phyloP scores from a whole-genome alignment of 176 grass and related monocot genomes.

The Pontederia crassipes region DNA sequence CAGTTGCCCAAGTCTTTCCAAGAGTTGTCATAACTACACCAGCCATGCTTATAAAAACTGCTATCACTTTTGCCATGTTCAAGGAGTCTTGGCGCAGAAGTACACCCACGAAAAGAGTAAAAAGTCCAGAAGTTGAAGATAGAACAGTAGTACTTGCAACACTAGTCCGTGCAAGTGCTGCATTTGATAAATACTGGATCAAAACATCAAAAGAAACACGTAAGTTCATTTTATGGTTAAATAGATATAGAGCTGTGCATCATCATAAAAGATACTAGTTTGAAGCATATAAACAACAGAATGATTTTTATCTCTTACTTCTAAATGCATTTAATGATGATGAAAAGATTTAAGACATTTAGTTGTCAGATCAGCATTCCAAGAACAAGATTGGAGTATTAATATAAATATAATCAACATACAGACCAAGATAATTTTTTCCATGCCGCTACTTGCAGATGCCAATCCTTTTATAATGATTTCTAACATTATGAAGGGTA shows the following conservation, averaged over 20 bases:
- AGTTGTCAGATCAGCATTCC: no score
- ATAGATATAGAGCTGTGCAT: not conserved
- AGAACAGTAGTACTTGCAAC: constrained; percentile 95
- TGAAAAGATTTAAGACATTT: no score
- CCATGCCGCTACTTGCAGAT: no score
- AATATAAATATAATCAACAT: no score
- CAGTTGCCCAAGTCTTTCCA: constrained; percentile 94
- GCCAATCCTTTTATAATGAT: no score
- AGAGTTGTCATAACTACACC: constrained; percentile 92
- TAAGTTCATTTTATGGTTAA: constrained; percentile 13
- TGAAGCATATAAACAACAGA: no score
- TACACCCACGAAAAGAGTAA: constrained; percentile 86
- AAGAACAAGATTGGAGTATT: no score
- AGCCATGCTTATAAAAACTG: constrained; percentile 89
- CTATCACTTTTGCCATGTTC: constrained; percentile 71
- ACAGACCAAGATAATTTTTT: no score
- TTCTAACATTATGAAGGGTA: no score
- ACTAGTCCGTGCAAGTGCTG: constrained; percentile 96
- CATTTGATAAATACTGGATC: constrained; percentile 97
- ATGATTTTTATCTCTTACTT: no score
- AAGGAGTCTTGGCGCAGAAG: constrained; percentile 86
- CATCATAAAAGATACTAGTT: no score
- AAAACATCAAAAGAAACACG: constrained; percentile 26
- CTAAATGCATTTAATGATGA: no score
- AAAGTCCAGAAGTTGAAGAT: constrained; percentile 93